A percentile compares a stretch with the other conserved stretches of the same genome.
Evolutionary conservation across 495 filamentous ascomycete species (phyloP).

Genomic region (Hyaloscypha hepaticicola): DNA sequence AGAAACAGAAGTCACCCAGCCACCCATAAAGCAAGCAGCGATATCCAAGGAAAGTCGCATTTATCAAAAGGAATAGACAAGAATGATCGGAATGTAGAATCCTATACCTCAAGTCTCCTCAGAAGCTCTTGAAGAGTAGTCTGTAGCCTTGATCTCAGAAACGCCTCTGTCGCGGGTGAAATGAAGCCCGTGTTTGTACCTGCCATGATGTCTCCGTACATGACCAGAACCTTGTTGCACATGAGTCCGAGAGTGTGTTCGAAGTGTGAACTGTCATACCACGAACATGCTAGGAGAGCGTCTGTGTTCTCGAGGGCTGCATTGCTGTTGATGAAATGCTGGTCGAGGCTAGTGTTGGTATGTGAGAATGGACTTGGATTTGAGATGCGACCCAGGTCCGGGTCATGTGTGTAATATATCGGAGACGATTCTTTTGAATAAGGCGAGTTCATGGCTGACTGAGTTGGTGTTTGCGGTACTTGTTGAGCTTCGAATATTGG

Average conservation of each 20-base stretch:
- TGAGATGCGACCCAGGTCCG: not conserved
- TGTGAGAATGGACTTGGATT: constrained; percentile 2
- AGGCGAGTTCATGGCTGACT: not conserved
- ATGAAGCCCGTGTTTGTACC: not conserved
- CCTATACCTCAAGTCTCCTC: not conserved
- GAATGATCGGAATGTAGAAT: not conserved
- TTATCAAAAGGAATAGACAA: not conserved
- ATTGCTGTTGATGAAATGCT: constrained; percentile 20
- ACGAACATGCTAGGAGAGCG: constrained; percentile 10
- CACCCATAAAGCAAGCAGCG: too few species aligned
- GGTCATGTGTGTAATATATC: constrained; percentile 5
- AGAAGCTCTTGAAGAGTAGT: constrained; percentile 5
- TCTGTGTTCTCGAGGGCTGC: constrained; percentile 13
- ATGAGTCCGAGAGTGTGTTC: constrained; percentile 6
- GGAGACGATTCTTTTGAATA: not conserved
- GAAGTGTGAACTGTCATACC: constrained; percentile 12
- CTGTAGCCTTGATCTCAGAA: constrained; percentile 15
- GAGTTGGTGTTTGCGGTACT: not conserved
- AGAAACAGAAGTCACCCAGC: too few species aligned
- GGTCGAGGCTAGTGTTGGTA: constrained; percentile 10
- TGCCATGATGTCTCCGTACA: constrained; percentile 18
- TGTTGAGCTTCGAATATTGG: constrained; percentile 1
- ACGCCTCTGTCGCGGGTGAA: constrained; percentile 11
- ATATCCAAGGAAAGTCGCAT: too few species aligned
- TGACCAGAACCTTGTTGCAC: constrained; percentile 16